Percentiles rank a stretch among this genome's conserved stretches.
phyloP scores from a whole-genome alignment of 306 rosid genomes.

The Mimosa pudica region DNA sequence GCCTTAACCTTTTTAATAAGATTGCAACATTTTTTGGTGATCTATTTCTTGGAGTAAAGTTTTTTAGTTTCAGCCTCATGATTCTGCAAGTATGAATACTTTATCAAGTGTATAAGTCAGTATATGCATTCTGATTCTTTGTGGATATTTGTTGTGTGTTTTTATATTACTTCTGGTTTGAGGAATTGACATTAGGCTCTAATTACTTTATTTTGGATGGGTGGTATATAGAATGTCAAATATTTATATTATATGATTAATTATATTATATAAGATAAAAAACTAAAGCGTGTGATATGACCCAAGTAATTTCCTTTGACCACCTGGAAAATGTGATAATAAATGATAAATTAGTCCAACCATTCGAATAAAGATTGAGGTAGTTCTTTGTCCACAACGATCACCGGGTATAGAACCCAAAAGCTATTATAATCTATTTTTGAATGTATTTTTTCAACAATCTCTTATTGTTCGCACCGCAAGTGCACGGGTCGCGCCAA shows the following conservation, averaged over 20 bases:
- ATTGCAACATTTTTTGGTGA: background rate
- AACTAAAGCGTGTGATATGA: background rate
- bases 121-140: background rate
- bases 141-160: background rate
- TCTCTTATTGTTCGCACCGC: no score
- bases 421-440: background rate
- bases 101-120: background rate
- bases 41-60: background rate
- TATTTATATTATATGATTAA: no score
- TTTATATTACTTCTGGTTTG: background rate
- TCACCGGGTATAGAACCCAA: background rate
- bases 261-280: no score
- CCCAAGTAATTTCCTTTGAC: background rate
- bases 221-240: no score
- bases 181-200: background rate
- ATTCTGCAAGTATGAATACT: background rate
- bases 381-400: background rate
- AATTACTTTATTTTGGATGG: no score
- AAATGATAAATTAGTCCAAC: background rate
- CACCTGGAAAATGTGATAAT: background rate
- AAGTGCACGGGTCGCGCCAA: no score
- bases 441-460: background rate
- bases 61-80: background rate
- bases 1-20: background rate
- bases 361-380: background rate